Base-by-base conservation (phyloP, 768 basidiomycete species). In the Megacollybia marginata region DNA sequence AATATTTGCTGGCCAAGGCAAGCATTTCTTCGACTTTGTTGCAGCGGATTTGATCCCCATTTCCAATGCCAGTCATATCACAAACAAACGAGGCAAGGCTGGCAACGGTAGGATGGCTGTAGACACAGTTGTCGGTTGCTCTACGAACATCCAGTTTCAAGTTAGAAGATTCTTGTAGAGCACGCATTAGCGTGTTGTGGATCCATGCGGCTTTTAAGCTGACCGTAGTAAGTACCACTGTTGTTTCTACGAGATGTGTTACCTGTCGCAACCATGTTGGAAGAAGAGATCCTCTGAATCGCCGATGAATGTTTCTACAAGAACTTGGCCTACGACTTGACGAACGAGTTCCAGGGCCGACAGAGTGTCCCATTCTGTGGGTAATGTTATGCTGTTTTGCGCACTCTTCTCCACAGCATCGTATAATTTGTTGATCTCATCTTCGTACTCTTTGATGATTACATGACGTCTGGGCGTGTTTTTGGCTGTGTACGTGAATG, bases 151-250 rank as follows among this genome's bases (percentile, higher is more conserved):
- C 50, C 12, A 58, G 48, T 11, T 60, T 51, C 23, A 28, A 28
- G 23, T 28, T 28, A 6, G 56, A 55, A 0, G 62, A 55, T 8
- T 53, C 49, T n/a, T 60, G 63, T 4, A 74, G 54, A 20, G 55
- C 57, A 18, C 61, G 62, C 9, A 74, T 52, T 16, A 76, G 55
- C 16, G 64, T 58, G 45, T 71, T 67, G 3, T 71, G 68, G 28
- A 73, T 69, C 57, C 65, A 69, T 0, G 69, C 72, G 16, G 67
- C 68, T 53, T 69, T 64, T 5, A 73, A 44, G 48, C 75, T 76
- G 44, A 20, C 46, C 4, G 7, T 28, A 28, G 23, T 28, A 6
- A 28, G 23, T 6, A 28, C 23, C 23, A 6, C 23, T 28, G 23
- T 28, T 28, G 23, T 28, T 28, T 28, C 23, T 28, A 28, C 6